Conservation (phyloP, 2,329 filamentous ascomycete genomes). For the Fusarium scirpi region DNA sequence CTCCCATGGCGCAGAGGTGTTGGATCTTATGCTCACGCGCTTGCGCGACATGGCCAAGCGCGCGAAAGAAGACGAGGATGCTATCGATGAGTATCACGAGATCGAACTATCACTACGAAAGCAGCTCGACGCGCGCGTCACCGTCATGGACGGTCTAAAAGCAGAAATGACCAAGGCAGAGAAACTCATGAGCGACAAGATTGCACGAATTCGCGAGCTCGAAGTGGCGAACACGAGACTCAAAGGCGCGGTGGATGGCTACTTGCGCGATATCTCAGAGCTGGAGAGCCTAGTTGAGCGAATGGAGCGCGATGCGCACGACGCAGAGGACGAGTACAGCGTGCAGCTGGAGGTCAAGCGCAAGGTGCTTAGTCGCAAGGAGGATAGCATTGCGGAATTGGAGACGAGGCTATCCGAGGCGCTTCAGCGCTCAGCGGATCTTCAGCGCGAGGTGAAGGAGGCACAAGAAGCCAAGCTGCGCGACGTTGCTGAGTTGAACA, state of each 20-base stretch:
- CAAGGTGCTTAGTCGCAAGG: slow-evolving; percentile 53
- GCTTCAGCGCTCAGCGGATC: slow-evolving; percentile 53
- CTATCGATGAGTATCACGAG: slow-evolving; percentile 70
- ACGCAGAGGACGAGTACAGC: slow-evolving; percentile 49
- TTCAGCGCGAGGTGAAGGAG: slow-evolving; percentile 56
- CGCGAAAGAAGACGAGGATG: slow-evolving; percentile 62
- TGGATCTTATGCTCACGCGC: slow-evolving; percentile 65
- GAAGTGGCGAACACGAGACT: slow-evolving; percentile 64
- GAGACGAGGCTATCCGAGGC: slow-evolving; percentile 59
- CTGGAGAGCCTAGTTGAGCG: slow-evolving; percentile 64
- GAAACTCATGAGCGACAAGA: slow-evolving; percentile 52
- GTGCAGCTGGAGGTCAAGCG: slow-evolving; percentile 52
- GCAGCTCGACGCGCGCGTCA: slow-evolving; percentile 66
- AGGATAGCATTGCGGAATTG: slow-evolving; percentile 55
- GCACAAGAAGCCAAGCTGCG: slow-evolving; percentile 52
- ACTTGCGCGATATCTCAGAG: slow-evolving; percentile 65
- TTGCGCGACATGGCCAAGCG: slow-evolving; percentile 63
- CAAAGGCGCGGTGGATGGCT: slow-evolving; percentile 63
- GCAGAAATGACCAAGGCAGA: slow-evolving; percentile 55
- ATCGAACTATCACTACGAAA: slow-evolving; percentile 67
- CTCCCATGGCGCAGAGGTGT: slow-evolving; percentile 65
- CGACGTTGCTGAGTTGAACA: slow-evolving; percentile 53
- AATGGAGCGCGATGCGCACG: slow-evolving; percentile 57
- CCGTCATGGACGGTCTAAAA: slow-evolving; percentile 62
- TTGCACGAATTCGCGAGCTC: slow-evolving; percentile 59